Base-by-base conservation (phyloP, 441 rosid genomes). In the Pelargonium hybrid region DNA sequence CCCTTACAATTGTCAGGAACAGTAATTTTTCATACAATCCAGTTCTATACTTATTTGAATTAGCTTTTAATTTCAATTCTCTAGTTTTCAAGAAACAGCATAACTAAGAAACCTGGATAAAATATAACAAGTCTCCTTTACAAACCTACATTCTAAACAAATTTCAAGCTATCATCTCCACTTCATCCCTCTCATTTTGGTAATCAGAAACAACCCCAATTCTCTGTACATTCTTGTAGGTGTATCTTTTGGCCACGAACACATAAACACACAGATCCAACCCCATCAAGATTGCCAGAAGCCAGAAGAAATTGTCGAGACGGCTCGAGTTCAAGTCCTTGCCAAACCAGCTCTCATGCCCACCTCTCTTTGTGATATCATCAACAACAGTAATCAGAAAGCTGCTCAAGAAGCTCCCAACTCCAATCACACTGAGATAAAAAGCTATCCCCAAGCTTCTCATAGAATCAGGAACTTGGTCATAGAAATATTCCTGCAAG, bases 401-500 rank as follows among this genome's bases (percentile, higher is more conserved):
- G 39, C 77, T 83, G 77, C 71, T 83, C 52, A 78, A 18, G 69
- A 80, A 79, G 67, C 75, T 72, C 18, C 82, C 84, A 4, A 69
- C 75, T 43, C 83, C 87, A 41, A 82, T n/a, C n/a, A 77, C 76
- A 21, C 82, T 83, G 7, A 81, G 76, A 41, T 73, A 80, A n/a
- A 85, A 17, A 2, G 83, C 84, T 1, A 82, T 73, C 1, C 84
- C 85, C 25, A 80, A 71, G 57, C 80, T 81, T 68, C 84, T 73
- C 87, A 84, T 77, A 3, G 84, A 82, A 73, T 82, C 86, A 20
- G 84, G 86, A 45, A 78, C 84, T 74, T 86, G 84, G 66, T 79
- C 84, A 66, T 82, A 82, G 61, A 81, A 84, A 48, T 74, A 79
- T 78, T 84, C 89, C 66, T 80, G 83, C 74, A 80, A 68, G 1